Evolutionary conservation across 306 rosid species (phyloP).

Genomic region (Cucurbita maxima): DNA sequence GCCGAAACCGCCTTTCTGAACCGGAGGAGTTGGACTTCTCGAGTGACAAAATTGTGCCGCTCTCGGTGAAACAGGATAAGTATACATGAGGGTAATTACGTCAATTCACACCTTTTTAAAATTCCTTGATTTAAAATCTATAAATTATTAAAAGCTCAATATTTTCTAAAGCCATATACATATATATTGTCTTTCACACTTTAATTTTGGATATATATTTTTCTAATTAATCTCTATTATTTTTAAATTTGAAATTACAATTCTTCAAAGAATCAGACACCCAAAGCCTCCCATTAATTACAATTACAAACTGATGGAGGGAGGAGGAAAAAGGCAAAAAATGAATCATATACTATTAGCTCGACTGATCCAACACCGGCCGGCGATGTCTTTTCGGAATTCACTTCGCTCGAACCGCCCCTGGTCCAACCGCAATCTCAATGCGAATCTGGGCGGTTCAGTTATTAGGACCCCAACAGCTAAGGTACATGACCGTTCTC

Average conservation of each 20-base stretch:
- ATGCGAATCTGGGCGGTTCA: background rate
- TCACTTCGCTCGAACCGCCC: background rate
- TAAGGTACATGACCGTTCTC: constrained; percentile 22
- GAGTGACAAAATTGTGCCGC: background rate
- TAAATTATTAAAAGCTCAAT: too few species aligned
- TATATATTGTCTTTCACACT: too few species aligned
- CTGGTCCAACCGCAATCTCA: background rate
- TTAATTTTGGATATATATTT: too few species aligned
- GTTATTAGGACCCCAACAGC: constrained; percentile 29
- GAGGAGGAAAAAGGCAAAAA: too few species aligned
- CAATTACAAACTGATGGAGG: background rate
- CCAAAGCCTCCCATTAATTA: background rate
- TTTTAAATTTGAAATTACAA: background rate
- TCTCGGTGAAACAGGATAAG: background rate
- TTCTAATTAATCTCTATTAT: too few species aligned
- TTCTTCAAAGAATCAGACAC: background rate
- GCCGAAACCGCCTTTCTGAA: background rate
- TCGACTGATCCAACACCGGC: too few species aligned
- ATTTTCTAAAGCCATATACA: too few species aligned
- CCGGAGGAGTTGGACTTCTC: background rate
- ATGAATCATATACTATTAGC: too few species aligned
- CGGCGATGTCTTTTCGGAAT: too few species aligned
- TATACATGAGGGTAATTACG: background rate
- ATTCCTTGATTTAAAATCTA: too few species aligned
- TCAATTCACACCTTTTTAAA: background rate